These are phyloP conservation scores for Tylopilus balloui DNA, from an alignment of 768 basidiomycete species.

Conservation along the genomic window DNA sequence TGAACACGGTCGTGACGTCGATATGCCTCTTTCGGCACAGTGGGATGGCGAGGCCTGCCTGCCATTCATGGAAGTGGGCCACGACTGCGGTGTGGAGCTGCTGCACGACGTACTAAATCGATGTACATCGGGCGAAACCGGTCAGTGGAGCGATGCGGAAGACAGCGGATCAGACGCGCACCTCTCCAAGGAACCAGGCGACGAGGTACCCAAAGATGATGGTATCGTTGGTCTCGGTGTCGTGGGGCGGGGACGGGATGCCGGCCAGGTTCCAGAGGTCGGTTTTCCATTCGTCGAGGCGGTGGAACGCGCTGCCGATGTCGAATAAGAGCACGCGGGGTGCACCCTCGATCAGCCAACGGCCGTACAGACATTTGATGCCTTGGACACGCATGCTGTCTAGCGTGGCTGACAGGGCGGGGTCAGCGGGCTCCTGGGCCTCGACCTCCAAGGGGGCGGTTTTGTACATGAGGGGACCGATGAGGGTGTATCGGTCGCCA, in stretches of 20 bases:
- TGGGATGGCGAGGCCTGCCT: slow-evolving; percentile 92
- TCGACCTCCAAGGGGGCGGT: slow-evolving; percentile 99
- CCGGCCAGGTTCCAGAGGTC: slow-evolving; percentile 98
- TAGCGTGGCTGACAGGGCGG: slow-evolving; percentile 69
- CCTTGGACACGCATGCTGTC: slow-evolving; percentile 84
- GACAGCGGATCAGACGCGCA: slow-evolving; percentile 35
- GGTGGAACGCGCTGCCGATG: slow-evolving; percentile 79
- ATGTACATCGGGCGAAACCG: slow-evolving; percentile 4
- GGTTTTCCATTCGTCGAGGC: slow-evolving; percentile 97
- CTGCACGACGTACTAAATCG: slow-evolving; percentile 75
- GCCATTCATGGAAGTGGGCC: slow-evolving; percentile 99
- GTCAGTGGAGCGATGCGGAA: slow-evolving; percentile 6
- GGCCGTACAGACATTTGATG: slow-evolving; percentile 91
- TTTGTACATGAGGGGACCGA: slow-evolving; percentile 98
- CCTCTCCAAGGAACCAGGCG: slow-evolving; percentile 99
- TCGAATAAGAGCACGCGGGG: slow-evolving; percentile 96
- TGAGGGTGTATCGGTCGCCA: slow-evolving; percentile 91
- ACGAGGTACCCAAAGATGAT: slow-evolving; percentile 97
- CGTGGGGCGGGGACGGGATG: slow-evolving; percentile 93
- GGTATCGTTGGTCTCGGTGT: slow-evolving; percentile 97
- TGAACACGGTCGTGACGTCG: slow-evolving; percentile 98
- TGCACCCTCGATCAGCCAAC: slow-evolving; percentile 97
- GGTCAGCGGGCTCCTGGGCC: slow-evolving; percentile 81
- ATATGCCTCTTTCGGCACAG: slow-evolving; percentile 95
- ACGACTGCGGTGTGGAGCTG: slow-evolving; percentile 85